Evolutionary conservation across 2,329 filamentous ascomycete genomes (phyloP).

Genomic region (Kalmusia sp.): DNA sequence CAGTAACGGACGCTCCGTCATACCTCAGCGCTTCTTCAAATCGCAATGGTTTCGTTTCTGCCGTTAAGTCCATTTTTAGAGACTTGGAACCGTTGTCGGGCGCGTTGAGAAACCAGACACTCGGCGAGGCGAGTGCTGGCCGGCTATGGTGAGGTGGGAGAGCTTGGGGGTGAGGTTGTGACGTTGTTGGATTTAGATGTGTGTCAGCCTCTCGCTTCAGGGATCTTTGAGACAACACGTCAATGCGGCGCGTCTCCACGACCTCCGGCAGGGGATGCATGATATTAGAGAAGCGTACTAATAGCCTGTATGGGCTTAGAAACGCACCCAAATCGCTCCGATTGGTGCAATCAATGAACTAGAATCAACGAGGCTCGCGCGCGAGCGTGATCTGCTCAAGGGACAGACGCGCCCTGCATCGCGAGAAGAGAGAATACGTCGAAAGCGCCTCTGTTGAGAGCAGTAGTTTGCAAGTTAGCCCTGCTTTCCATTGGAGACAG

Average conservation of each 20-base stretch:
- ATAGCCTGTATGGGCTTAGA: conserved; percentile 5
- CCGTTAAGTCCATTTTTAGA: conserved; percentile 19
- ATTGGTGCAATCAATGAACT: conserved; percentile 5
- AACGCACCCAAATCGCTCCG: conserved; percentile 8
- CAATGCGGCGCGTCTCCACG: conserved; percentile 16
- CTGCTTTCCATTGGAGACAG: not conserved
- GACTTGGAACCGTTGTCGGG: conserved; percentile 11
- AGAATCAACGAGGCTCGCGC: conserved; percentile 1
- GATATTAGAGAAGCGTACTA: conserved; percentile 10
- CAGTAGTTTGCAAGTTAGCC: not conserved
- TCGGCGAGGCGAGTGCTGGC: conserved; percentile 18
- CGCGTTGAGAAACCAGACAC: conserved; percentile 24
- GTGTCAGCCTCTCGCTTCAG: conserved; percentile 27
- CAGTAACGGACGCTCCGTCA: conserved; percentile 16
- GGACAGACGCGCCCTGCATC: not conserved
- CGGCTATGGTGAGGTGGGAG: conserved; percentile 31
- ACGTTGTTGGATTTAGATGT: conserved; percentile 21
- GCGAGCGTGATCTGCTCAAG: conserved; percentile 18
- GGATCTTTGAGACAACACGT: conserved; percentile 27
- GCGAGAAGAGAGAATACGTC: not conserved
- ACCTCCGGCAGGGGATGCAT: conserved; percentile 11
- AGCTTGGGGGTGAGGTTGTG: conserved; percentile 21
- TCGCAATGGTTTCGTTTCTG: conserved; percentile 34
- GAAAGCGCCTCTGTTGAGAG: not conserved
- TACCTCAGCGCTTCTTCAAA: conserved; percentile 27